These are phyloP conservation scores for Pichia sp. DNA, from an alignment of 1,139 yeast genomes.

Conservation along the genomic window DNA sequence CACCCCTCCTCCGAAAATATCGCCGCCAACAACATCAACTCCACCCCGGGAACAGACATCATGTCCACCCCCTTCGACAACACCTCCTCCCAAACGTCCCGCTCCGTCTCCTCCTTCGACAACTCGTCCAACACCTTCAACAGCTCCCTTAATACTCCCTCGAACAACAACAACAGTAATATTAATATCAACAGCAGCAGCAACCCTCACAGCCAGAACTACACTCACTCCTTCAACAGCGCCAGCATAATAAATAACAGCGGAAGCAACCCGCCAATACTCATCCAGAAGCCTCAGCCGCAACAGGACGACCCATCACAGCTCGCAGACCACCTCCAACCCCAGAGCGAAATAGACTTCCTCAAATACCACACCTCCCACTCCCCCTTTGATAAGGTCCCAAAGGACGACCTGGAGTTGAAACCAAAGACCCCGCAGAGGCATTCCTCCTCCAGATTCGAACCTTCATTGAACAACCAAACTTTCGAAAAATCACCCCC, in stretches of 20 bases:
- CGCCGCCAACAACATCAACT: background rate
- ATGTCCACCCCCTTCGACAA: slow-evolving; percentile 3
- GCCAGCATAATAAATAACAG: background rate
- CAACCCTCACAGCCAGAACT: slow-evolving; percentile 1
- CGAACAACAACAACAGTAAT: slow-evolving; percentile 1
- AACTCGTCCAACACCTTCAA: background rate
- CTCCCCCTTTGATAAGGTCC: slow-evolving; percentile 32
- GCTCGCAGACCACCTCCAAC: slow-evolving; percentile 15
- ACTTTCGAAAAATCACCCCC: slow-evolving; percentile 80
- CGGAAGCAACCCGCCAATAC: background rate
- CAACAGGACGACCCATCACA: slow-evolving; percentile 10
- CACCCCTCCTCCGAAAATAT: background rate
- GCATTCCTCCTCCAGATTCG: slow-evolving; percentile 91
- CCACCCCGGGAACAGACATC: background rate
- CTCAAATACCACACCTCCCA: slow-evolving; percentile 30
- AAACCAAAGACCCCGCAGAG: slow-evolving; percentile 68
- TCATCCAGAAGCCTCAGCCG: slow-evolving; percentile 16
- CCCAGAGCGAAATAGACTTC: slow-evolving; percentile 26
- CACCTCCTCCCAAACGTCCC: slow-evolving; percentile 1
- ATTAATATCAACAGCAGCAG: slow-evolving; percentile 2
- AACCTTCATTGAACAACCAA: slow-evolving; percentile 65
- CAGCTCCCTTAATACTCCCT: background rate
- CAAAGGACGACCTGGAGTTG: slow-evolving; percentile 51
- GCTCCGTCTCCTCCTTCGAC: slow-evolving; percentile 1
- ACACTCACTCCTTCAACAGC: background rate